Base-by-base conservation (phyloP, 306 rosid genomes). In the Biancaea sappan region DNA sequence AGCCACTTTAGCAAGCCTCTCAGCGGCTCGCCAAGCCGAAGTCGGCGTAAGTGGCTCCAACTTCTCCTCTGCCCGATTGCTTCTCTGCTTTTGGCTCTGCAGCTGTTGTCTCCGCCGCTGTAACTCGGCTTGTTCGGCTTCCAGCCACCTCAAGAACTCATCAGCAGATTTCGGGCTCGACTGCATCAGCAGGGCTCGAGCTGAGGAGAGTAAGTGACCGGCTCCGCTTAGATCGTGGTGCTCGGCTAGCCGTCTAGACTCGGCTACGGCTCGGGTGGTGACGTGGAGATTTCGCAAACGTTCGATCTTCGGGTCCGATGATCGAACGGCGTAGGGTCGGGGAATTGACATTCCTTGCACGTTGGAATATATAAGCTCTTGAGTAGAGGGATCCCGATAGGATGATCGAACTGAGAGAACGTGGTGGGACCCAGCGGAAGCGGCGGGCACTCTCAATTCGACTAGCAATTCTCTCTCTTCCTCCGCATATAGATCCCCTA, bases 21-120 rank as follows among this genome's bases (percentile, higher is more conserved):
- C 98, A 0, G 99, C 99, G n/a, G 99, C 93, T 72, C 97, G 68
- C 99, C 99, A 94, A 83, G 99, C 98, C 74, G 97, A 92, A 0
- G 96, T 94, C 14, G 98, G 98, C 31, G 98, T 94, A 0, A 94
- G 93, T 37, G 86, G 86, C 86, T 92, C 99, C 0, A 78, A 6
- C 83, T 92, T 94, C 29, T 90, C 94, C 4, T 82, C 92, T 0
- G 24, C 37, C 1, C 86, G 76, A 21, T 3, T 86, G 3, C 0
- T 41, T 4, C 71, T 75, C 19, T 13, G 84, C 14, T 83, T 80
- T 18, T 72, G 92, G 12, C 19, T 50, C 37, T 58, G 84, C 35
- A 32, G 31, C 66, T 66, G 88, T 0, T 77, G 86, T 21, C 84
- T 75, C 19, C 86, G 88, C 52, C 90, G 75, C 43, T 83, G 81